Conservation (phyloP, 148 eudicot species). For the Chenopodium berlandieri region DNA sequence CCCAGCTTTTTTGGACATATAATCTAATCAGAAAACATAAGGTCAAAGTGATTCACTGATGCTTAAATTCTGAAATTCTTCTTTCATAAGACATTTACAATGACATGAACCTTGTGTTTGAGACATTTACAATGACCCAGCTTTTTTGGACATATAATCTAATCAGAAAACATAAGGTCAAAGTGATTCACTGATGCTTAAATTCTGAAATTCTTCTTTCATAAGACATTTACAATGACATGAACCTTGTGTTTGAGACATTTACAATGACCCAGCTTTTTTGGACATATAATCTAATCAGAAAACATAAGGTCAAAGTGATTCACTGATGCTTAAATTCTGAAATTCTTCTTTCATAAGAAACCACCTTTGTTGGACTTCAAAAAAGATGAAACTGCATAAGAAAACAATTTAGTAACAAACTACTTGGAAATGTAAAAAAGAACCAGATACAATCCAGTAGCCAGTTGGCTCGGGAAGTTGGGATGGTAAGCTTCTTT, state of each 20-base stretch:
- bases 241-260: not conserved
- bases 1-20: too few species aligned
- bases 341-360: not conserved
- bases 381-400: not conserved
- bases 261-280: not conserved
- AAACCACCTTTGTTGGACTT: not conserved
- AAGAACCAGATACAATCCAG: not conserved
- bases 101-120: not conserved
- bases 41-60: too few species aligned
- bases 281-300: not conserved
- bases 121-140: not conserved
- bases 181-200: too few species aligned
- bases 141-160: too few species aligned
- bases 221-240: too few species aligned
- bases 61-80: too few species aligned
- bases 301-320: slow-evolving; percentile 5
- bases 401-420: not conserved
- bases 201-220: too few species aligned
- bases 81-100: too few species aligned
- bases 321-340: not conserved
- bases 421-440: not conserved
- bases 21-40: too few species aligned
- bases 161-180: too few species aligned
- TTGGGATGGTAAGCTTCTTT: not conserved
- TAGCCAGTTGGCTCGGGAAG: not conserved